A percentile compares a stretch with the other conserved stretches of the same genome.
Conservation (phyloP, 106 monocot species). For the Dioscorea alata region DNA sequence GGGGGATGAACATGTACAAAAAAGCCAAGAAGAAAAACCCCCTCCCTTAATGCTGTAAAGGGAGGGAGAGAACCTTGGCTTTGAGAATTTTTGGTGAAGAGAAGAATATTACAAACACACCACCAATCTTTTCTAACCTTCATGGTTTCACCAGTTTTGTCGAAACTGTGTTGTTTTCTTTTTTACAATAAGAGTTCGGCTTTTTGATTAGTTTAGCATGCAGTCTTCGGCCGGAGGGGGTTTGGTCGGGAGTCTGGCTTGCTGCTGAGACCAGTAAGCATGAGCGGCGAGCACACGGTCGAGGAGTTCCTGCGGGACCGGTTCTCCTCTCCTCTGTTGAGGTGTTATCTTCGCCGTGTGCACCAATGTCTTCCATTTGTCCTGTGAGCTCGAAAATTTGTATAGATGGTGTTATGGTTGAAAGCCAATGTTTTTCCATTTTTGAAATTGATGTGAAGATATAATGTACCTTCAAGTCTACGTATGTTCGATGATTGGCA, state of each 20-base stretch:
- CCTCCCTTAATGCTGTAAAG: neutral
- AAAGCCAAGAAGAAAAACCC: neutral
- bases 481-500: conserved; percentile 92
- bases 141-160: neutral
- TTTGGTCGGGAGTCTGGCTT: conserved; percentile 61
- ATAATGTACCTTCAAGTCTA: conserved; percentile 81
- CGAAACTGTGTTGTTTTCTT: neutral
- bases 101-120: conserved; percentile 12
- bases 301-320: conserved; percentile 88
- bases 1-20: conserved; percentile 9
- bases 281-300: conserved; percentile 85
- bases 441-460: neutral
- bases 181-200: neutral
- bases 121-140: too few relatives aligned
- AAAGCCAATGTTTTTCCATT: neutral
- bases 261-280: conserved; percentile 82
- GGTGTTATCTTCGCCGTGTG: conserved; percentile 89
- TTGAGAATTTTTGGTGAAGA: neutral
- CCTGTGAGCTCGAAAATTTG: conserved; percentile 28
- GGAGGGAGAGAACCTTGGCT: conserved; percentile 8
- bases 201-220: conserved; percentile 20
- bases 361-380: conserved; percentile 98
- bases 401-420: neutral
- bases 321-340: conserved; percentile 92
- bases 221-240: conserved; percentile 16